Percentiles rank a stretch among this genome's conserved stretches.
Conservation (phyloP, 2,329 filamentous ascomycete genomes). For the Trichoderma lentiforme region DNA sequence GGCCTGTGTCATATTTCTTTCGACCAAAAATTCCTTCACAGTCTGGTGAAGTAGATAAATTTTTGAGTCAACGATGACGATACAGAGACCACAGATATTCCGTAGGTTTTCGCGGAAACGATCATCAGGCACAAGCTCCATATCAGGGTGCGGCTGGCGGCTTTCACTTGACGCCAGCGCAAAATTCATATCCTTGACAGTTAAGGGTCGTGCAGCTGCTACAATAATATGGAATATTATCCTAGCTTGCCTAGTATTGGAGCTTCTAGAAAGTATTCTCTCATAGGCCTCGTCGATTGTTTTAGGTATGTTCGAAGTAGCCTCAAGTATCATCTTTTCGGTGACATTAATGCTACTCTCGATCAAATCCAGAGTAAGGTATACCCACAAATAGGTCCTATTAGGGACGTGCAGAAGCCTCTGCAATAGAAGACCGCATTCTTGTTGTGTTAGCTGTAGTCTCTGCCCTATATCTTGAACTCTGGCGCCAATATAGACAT, state of each 20-base stretch:
- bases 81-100: slow-evolving; percentile 33
- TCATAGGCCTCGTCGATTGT: slow-evolving; percentile 29
- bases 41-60: slow-evolving; percentile 28
- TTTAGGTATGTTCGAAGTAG: slow-evolving; percentile 20
- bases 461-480: slow-evolving; percentile 4
- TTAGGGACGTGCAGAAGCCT: slow-evolving; percentile 22
- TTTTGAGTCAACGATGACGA: slow-evolving; percentile 20
- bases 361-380: slow-evolving; percentile 23
- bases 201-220: slow-evolving; percentile 25
- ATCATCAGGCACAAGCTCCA: slow-evolving; percentile 8
- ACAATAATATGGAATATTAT: slow-evolving; percentile 26
- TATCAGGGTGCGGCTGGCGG: slow-evolving; percentile 13
- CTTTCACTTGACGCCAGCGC: slow-evolving; percentile 20
- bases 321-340: slow-evolving; percentile 10
- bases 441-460: slow-evolving; percentile 1
- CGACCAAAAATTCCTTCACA: slow-evolving; percentile 24
- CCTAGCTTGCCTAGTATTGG: slow-evolving; percentile 16
- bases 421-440: slow-evolving; percentile 17
- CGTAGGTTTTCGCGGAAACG: slow-evolving; percentile 22
- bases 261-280: slow-evolving; percentile 25
- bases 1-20: background rate
- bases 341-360: slow-evolving; percentile 10
- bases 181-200: slow-evolving; percentile 25
- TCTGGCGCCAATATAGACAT: slow-evolving; percentile 21
- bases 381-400: slow-evolving; percentile 29